Evolutionary conservation across 2,329 filamentous ascomycete genomes (phyloP), one percentile per base, ranked within the genome.

Genomic region (Apiospora arundinis): DNA sequence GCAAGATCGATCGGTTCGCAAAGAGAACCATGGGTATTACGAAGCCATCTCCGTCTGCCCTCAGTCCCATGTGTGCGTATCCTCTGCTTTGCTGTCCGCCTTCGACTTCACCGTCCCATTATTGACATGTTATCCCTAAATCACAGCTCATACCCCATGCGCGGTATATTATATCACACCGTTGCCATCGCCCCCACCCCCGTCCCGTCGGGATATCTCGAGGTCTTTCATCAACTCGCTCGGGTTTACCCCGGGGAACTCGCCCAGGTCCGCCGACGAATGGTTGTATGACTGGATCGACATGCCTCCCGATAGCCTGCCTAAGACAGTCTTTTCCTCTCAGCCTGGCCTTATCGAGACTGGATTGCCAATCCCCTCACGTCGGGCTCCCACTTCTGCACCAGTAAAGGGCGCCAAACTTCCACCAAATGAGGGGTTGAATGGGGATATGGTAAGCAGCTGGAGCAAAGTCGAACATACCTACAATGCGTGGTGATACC

Each of bases 51-150:
- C 52, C 52, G 28, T 60, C 52, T 37, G 52, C 52, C 28, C 52
- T 60, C 52, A 60, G 52, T n/a, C 52, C 52, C 21, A 37, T 60
- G 52, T 60, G 52, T 60, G 52, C 28, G 52, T 60, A 60, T 60
- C 52, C 21, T 12, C 28, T 16, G 7, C n/a, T 42, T 42, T 18
- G 16, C 52, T 37, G 18, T 7, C 28, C 4, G 18, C 52, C 12
- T 60, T 5, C 8, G 28, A 11, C 6, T 37, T 52, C 11, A 14
- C 16, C 16, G 12, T 42, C 18, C 28, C 52, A n/a, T n/a, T 60
- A 37, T 12, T 60, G 52, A 60, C 52, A 37, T 28, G 40, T 42
- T 42, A 37, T 2, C 16, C 1, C 28, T 6, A 4, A n/a, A 63
- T 8, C 16, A 60, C 21, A 63, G 32, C 56, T 5, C 32, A 63